phyloP scores from a whole-genome alignment of 768 basidiomycete species.

The Amanita rimosa region DNA sequence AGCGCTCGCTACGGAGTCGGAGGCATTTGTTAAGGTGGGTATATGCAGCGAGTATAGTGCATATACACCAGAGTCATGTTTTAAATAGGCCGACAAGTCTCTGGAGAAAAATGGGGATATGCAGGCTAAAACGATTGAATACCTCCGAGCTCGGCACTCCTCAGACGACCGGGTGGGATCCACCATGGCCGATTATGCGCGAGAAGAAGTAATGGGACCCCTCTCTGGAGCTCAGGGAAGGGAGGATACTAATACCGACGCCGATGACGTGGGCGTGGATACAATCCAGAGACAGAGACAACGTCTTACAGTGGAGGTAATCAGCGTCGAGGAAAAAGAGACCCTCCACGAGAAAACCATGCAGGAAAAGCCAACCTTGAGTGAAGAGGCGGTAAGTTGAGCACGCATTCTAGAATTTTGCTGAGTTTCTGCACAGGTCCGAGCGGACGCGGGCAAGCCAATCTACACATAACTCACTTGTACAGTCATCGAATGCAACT shows the following conservation, averaged over 20 bases:
- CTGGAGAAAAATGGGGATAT: conserved; percentile 19
- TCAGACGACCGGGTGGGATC: conserved; percentile 19
- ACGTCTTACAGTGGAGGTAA: neutral
- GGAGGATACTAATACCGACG: conserved; percentile 9
- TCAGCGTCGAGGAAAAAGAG: conserved; percentile 1
- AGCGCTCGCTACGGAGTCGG: conserved; percentile 47
- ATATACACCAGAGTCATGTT: neutral
- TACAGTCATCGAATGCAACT: neutral
- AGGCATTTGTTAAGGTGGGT: conserved; percentile 52
- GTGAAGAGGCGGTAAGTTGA: conserved; percentile 4
- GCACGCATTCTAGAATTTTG: neutral
- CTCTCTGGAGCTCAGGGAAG: conserved; percentile 24
- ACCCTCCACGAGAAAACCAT: neutral
- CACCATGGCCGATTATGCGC: conserved; percentile 24
- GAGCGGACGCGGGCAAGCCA: conserved; percentile 5
- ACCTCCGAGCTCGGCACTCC: conserved; percentile 25
- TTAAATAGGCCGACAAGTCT: conserved; percentile 29
- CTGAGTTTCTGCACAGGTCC: neutral
- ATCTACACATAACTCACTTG: neutral
- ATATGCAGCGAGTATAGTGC: neutral
- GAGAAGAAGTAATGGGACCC: conserved; percentile 36
- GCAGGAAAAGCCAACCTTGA: conserved; percentile 1
- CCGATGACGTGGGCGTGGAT: neutral
- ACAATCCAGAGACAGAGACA: neutral
- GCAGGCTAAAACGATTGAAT: conserved; percentile 30